A percentile compares a stretch with the other conserved stretches of the same genome.
These are phyloP conservation scores for Penicillium macrosclerotiorum DNA, from an alignment of 495 filamentous ascomycete species.

Conservation along the genomic window DNA sequence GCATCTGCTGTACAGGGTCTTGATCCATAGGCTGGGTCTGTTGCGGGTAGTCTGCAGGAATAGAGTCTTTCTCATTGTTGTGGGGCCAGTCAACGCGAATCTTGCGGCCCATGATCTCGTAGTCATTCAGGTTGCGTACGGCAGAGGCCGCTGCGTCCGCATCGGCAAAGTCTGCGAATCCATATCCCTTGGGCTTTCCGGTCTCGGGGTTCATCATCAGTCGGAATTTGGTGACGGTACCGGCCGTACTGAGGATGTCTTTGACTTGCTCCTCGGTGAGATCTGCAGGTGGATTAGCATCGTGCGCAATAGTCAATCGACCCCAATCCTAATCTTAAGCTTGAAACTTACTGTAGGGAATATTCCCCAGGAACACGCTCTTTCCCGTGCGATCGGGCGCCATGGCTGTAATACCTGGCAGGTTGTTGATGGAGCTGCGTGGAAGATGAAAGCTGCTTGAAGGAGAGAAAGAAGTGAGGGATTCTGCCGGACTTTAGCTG, in stretches of 20 bases:
- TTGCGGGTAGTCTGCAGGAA: conserved; percentile 51
- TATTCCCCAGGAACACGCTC: conserved; percentile 83
- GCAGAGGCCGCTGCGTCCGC: conserved; percentile 89
- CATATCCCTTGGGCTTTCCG: conserved; percentile 92
- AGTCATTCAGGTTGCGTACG: conserved; percentile 92
- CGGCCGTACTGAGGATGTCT: conserved; percentile 83
- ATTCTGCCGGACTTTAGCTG: conserved; percentile 28
- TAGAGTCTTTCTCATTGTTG: conserved; percentile 76
- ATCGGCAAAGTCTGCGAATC: conserved; percentile 92
- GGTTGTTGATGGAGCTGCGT: conserved; percentile 1
- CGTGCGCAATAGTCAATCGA: neutral
- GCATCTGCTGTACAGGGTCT: conserved; percentile 23
- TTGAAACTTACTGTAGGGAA: conserved; percentile 57
- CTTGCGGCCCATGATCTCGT: conserved; percentile 94
- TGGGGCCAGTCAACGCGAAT: conserved; percentile 94
- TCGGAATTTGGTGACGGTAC: conserved; percentile 87
- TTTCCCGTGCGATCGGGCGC: conserved; percentile 56
- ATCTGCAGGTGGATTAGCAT: conserved; percentile 48
- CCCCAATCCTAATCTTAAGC: too few relatives aligned
- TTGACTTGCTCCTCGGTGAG: conserved; percentile 92
- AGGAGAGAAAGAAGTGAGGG: conserved; percentile 12
- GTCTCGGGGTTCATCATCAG: conserved; percentile 96
- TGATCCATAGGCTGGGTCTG: conserved; percentile 26
- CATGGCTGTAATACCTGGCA: conserved; percentile 36
- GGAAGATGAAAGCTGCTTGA: conserved; percentile 6